Percentiles rank a stretch among this genome's conserved stretches.
These are phyloP conservation scores for Blastomyces emzantsi DNA, from an alignment of 2,329 filamentous ascomycete species.

Conservation along the genomic window DNA sequence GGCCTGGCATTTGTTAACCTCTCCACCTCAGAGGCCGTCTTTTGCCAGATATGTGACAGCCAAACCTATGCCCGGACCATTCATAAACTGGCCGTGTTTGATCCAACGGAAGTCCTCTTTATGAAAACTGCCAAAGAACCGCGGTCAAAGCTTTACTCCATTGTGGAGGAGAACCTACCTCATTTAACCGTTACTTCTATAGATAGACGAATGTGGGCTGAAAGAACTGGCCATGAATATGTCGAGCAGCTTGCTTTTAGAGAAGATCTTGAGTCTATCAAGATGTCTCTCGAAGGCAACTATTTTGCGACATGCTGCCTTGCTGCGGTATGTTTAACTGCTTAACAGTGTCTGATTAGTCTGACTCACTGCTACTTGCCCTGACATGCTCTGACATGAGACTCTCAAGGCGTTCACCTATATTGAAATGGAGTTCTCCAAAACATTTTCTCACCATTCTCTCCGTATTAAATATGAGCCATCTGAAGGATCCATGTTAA, in stretches of 20 bases:
- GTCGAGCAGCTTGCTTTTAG: slow-evolving; percentile 70
- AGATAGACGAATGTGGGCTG: slow-evolving; percentile 76
- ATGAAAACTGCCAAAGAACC: slow-evolving; percentile 61
- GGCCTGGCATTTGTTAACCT: slow-evolving; percentile 83
- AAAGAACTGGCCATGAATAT: slow-evolving; percentile 65
- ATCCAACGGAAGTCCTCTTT: slow-evolving; percentile 71
- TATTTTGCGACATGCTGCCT: slow-evolving; percentile 80
- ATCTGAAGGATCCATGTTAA: slow-evolving; percentile 90
- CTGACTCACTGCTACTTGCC: not conserved
- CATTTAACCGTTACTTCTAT: slow-evolving; percentile 54
- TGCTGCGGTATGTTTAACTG: slow-evolving; percentile 58
- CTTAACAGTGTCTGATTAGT: not conserved
- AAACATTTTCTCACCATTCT: slow-evolving; percentile 67
- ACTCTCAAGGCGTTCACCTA: slow-evolving; percentile 63
- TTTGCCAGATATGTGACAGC: slow-evolving; percentile 88
- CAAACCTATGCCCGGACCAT: slow-evolving; percentile 84
- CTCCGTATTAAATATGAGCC: slow-evolving; percentile 79
- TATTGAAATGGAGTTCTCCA: slow-evolving; percentile 59
- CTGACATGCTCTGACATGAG: slow-evolving; percentile 13
- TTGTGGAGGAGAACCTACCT: slow-evolving; percentile 63
- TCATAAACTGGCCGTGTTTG: slow-evolving; percentile 74
- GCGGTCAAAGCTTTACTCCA: slow-evolving; percentile 63
- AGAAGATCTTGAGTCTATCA: slow-evolving; percentile 72
- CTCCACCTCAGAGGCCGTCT: slow-evolving; percentile 69
- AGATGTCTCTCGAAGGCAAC: slow-evolving; percentile 69